phyloP scores from a whole-genome alignment of 495 filamentous ascomycete genomes.

The Aspergillus avenaceus region DNA sequence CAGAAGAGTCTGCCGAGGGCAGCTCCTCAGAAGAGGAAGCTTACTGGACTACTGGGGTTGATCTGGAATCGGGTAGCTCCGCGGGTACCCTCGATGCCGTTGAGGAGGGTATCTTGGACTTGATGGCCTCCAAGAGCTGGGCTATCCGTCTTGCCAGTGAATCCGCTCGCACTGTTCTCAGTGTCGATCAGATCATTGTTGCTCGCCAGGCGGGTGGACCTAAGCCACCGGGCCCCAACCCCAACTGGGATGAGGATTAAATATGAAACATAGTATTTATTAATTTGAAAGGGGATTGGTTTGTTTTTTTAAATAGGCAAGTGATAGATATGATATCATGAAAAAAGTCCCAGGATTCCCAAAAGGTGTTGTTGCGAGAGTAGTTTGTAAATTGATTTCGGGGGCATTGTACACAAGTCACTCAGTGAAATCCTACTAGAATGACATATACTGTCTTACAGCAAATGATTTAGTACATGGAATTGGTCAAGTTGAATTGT shows the following conservation, averaged over 20 bases:
- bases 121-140: constrained; percentile 88
- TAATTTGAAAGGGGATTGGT: background rate
- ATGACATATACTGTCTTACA: no score
- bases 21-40: constrained; percentile 55
- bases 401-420: no score
- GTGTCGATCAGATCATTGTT: constrained; percentile 99
- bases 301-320: constrained; percentile 7
- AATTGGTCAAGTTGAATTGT: no score
- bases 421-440: no score
- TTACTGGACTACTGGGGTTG: constrained; percentile 86
- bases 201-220: constrained; percentile 95
- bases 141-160: constrained; percentile 96
- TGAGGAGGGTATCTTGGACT: constrained; percentile 87
- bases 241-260: constrained; percentile 98
- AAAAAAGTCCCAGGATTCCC: constrained; percentile 8
- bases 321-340: constrained; percentile 21
- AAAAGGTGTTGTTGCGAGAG: background rate
- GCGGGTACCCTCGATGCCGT: constrained; percentile 82
- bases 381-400: background rate
- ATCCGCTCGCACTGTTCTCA: constrained; percentile 87
- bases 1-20: constrained; percentile 25
- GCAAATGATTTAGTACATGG: no score
- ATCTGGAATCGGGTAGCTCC: constrained; percentile 80
- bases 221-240: constrained; percentile 90
- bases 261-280: constrained; percentile 1